Evolutionary conservation across 2,329 filamentous ascomycete species (phyloP), one percentile per base, ranked within the genome.

Genomic region (Colletotrichum navitas): DNA sequence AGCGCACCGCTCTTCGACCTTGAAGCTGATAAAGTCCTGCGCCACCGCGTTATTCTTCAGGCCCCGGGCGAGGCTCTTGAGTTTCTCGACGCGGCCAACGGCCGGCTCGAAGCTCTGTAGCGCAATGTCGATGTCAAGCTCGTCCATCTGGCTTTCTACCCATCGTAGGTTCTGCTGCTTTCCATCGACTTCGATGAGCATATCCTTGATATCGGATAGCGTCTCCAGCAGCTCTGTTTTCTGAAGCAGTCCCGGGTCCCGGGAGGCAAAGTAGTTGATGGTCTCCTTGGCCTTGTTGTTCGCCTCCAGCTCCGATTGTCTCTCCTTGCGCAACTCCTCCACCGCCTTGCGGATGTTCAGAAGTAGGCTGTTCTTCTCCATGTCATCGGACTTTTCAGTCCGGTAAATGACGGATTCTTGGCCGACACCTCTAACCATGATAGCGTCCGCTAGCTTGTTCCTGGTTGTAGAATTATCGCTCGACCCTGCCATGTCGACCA

Each of bases 91-190:
- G 39, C 92, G 90, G 6, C 88, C 87, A 0, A 98, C 96, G 0
- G 96, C 93, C 26, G 91, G 89, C 76, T 98, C 94, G 75, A 97
- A 96, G 52, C 90, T 89, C 79, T 98, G 95, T 62, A 98, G 87
- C 0, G 96, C 95, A 77, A 99, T 95, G 76, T 97, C 92, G 76
- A 98, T 98, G 78, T 99, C 96, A 7, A 99, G 89, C 78, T 97
- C 94, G 78, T 99, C 96, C 80, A 99, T 93, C 82, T 98, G 94
- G 63, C 91, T 90, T 80, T 99, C 96, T 0, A 99, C 94, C 94
- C 94, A 98, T 64, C 95, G 93, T 58, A 99, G 87, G 79, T 96
- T 98, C 79, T 98, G 94, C 80, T 98, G 95, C 77, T 97, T 97
- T 60, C 96, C 96, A 77, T 98, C 96, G 18, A 97, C 94, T 77